Percentiles rank a stretch among this genome's conserved stretches.
These are phyloP conservation scores for Colletotrichum destructivum DNA, from an alignment of 2,329 filamentous ascomycete genomes.

Conservation along the genomic window DNA sequence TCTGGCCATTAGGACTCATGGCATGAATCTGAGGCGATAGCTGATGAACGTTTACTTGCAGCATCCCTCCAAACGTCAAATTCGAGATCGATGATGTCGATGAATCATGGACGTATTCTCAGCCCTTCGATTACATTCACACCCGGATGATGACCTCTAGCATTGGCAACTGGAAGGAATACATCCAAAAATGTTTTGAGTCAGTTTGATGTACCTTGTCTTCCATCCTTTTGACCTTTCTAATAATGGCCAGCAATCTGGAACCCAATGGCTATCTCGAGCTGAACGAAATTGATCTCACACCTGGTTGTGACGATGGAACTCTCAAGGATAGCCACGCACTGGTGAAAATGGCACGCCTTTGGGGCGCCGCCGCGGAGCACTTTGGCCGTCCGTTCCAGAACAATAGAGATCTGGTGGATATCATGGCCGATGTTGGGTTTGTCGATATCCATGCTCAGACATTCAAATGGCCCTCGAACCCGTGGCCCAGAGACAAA, in stretches of 20 bases:
- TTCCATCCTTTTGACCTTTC: too few relatives aligned
- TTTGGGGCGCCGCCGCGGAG: constrained; percentile 49
- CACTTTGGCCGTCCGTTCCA: constrained; percentile 49
- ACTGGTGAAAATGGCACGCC: constrained; percentile 50
- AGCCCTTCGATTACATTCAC: constrained; percentile 35
- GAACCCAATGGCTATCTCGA: constrained; percentile 51
- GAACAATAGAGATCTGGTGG: constrained; percentile 48
- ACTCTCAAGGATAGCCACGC: constrained; percentile 48
- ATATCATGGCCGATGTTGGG: constrained; percentile 65
- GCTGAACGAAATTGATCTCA: constrained; percentile 56
- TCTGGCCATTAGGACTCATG: too few relatives aligned
- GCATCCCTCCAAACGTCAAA: constrained; percentile 59
- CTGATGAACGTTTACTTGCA: neutral
- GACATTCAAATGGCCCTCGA: constrained; percentile 64
- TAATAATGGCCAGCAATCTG: constrained; percentile 44
- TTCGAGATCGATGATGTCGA: constrained; percentile 59
- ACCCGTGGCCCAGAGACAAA: constrained; percentile 65
- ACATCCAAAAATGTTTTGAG: constrained; percentile 2
- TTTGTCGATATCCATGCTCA: constrained; percentile 66
- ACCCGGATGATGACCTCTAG: constrained; percentile 16
- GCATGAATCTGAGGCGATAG: too few relatives aligned
- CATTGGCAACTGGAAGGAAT: constrained; percentile 45
- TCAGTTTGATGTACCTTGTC: too few relatives aligned
- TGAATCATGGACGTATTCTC: constrained; percentile 50
- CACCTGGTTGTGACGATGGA: constrained; percentile 58